Evolutionary conservation across 139 green algal genomes (phyloP).

Genomic region (Haematococcus sp.): DNA sequence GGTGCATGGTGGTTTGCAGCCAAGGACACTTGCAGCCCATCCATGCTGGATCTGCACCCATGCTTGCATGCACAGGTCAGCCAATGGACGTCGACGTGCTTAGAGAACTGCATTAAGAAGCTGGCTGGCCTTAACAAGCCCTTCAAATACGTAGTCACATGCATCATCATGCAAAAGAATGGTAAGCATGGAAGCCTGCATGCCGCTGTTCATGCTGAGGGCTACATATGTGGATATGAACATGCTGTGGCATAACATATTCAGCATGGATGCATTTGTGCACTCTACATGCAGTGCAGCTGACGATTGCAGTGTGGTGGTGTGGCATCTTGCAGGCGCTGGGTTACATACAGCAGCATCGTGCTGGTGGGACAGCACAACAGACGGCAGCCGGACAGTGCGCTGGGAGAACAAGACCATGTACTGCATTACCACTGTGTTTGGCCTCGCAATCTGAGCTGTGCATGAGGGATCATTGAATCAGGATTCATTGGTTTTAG

Average conservation of each 20-base stretch:
- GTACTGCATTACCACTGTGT: constrained; percentile 83
- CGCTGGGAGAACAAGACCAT: constrained; percentile 87
- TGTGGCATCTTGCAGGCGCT: constrained; percentile 41
- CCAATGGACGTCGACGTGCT: constrained; percentile 68
- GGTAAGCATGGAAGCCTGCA: constrained; percentile 26
- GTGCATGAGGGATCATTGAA: too few relatives aligned
- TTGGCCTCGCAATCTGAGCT: constrained; percentile 70
- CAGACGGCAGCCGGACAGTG: constrained; percentile 76
- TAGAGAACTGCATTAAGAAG: constrained; percentile 74
- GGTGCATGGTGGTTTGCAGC: not conserved
- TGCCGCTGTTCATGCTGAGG: too few relatives aligned
- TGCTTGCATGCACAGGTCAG: constrained; percentile 52
- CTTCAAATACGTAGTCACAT: constrained; percentile 82
- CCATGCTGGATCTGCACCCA: not conserved
- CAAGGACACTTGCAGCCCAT: not conserved
- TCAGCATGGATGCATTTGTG: not conserved
- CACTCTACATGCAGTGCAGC: not conserved
- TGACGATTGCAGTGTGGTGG: too few relatives aligned
- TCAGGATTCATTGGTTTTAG: too few relatives aligned
- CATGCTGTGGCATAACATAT: too few relatives aligned
- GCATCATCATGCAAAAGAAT: constrained; percentile 81
- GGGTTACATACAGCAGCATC: constrained; percentile 71
- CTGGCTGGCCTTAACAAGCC: constrained; percentile 72
- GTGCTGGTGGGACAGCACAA: constrained; percentile 72
- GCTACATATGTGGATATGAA: too few relatives aligned